Base-by-base conservation (phyloP, 495 filamentous ascomycete species). In the Penicillium manginii region DNA sequence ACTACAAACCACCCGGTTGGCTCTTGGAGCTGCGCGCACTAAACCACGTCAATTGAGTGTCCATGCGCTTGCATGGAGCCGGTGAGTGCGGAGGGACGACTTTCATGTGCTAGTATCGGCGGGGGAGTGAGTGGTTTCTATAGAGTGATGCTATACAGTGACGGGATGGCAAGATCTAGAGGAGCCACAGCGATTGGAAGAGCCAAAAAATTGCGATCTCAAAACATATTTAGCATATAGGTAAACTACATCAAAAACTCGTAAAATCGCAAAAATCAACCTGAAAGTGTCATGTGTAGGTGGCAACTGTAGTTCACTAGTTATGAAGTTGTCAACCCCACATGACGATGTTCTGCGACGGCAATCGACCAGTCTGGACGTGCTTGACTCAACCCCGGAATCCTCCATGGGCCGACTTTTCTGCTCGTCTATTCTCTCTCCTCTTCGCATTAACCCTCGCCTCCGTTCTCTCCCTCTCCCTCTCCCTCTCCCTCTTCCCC, bases 401-500 rank as follows among this genome's bases (percentile, higher is more conserved):
- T 23, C 19, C 10, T 47, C 45, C 45, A 47, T 47, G 45, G 6
- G 19, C 45, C 45, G 55, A 42, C 37, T 57, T 55, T 21, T 45
- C 35, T 57, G 45, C 35, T 52, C 52, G 52, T 31, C 50, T 43
- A 10, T 56, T 19, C 40, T 31, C 26, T 59, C 48, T 42, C 58
- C 57, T 57, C 57, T 43, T 19, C 40, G n/a, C n/a, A n/a, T n/a
- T n/a, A n/a, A 29, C 9, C 3, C 9, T 29, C 26, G 26, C 26
- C 26, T 29, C 3, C 6, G 51, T 49, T 50, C 39, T 63, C 60
- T 8, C 56, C 48, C 59, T 33, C 40, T 53, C 26, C 26, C 51
- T 54, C 55, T 37, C 47, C 51, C 51, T 49, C 64, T 55, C 26
- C 62, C 32, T 45, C 37, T 22, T 35, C 32, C 63, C 59, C 61